Conservation (phyloP, 2,329 filamentous ascomycete genomes). For the Ophiocordyceps unilateralis region DNA sequence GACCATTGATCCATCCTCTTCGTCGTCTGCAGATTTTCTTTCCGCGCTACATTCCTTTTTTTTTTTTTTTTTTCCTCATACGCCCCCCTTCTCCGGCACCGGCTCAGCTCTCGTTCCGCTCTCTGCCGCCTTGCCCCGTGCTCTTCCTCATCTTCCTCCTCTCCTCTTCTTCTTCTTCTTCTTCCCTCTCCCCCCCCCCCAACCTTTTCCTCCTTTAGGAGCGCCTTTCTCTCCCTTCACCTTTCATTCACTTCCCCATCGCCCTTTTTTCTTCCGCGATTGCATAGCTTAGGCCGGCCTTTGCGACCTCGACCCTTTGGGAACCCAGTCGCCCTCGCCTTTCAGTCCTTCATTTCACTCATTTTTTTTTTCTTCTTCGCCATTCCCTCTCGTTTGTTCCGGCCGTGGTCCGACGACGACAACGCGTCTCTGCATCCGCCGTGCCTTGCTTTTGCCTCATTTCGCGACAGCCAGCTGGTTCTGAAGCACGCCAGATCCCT, state of each 20-base stretch:
- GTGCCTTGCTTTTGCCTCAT: background rate
- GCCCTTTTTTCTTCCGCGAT: background rate
- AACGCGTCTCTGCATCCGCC: background rate
- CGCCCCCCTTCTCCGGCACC: background rate
- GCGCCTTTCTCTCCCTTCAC: background rate
- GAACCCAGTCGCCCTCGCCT: background rate
- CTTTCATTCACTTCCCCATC: background rate
- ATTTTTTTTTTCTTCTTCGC: background rate
- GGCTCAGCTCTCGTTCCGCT: background rate
- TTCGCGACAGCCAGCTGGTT: conserved; percentile 6
- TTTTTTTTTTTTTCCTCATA: too few relatives aligned
- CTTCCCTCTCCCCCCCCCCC: background rate
- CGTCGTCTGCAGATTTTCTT: too few relatives aligned
- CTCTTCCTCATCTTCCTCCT: background rate
- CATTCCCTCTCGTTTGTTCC: background rate
- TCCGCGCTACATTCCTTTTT: too few relatives aligned
- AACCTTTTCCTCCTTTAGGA: background rate
- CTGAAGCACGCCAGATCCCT: conserved; percentile 6
- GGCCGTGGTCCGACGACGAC: background rate
- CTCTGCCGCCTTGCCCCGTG: background rate
- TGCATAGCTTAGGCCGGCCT: background rate
- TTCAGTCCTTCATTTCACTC: background rate
- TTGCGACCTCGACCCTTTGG: background rate
- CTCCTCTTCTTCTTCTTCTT: background rate
- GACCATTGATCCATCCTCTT: too few relatives aligned